These are phyloP conservation scores for Penicillium goetzii DNA, from an alignment of 495 filamentous ascomycete species.

Conservation along the genomic window DNA sequence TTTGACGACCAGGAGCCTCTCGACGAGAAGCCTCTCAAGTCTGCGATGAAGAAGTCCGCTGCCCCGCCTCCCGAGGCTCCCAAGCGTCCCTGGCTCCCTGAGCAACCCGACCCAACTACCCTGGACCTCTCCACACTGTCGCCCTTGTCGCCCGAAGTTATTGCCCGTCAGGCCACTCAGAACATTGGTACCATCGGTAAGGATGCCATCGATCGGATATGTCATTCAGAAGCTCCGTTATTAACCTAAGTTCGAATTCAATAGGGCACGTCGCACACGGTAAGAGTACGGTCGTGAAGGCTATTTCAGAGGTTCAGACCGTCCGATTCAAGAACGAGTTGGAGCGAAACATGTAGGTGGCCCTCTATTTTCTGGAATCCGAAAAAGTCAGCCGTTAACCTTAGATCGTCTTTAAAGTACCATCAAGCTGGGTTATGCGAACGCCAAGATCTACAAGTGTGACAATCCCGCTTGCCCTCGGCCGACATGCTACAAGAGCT, in stretches of 20 bases:
- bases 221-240: not conserved
- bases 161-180: slow-evolving; percentile 95
- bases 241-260: not conserved
- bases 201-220: slow-evolving; percentile 75
- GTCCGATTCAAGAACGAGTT: slow-evolving; percentile 99
- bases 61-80: slow-evolving; percentile 48
- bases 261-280: slow-evolving; percentile 35
- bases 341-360: slow-evolving; percentile 80
- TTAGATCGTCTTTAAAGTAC: slow-evolving; percentile 46
- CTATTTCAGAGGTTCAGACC: slow-evolving; percentile 97
- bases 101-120: slow-evolving; percentile 86
- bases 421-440: slow-evolving; percentile 99
- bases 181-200: slow-evolving; percentile 96
- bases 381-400: not conserved
- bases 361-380: not conserved
- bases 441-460: slow-evolving; percentile 99
- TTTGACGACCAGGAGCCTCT: slow-evolving; percentile 57
- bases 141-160: slow-evolving; percentile 93
- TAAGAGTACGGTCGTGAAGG: slow-evolving; percentile 98
- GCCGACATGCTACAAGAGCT: slow-evolving; percentile 94
- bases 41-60: slow-evolving; percentile 66
- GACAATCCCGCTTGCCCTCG: slow-evolving; percentile 87
- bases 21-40: slow-evolving; percentile 62
- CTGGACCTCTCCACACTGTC: slow-evolving; percentile 77
- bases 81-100: slow-evolving; percentile 68